Conservation (phyloP, 208 protist genomes). For the Dictyostelium gargantuum region DNA sequence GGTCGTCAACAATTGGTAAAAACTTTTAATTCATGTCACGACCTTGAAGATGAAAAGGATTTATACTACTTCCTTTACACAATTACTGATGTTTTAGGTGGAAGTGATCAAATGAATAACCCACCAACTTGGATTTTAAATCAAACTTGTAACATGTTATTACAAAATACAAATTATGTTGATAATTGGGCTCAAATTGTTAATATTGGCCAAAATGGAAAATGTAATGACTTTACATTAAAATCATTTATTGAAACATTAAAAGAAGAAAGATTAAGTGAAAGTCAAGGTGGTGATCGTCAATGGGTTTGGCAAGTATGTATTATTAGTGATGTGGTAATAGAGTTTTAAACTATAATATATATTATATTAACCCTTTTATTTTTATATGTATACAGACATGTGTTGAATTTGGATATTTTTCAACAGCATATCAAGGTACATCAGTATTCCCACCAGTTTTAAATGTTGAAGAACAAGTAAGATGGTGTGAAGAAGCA, state of each 20-base stretch:
- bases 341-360: too few species aligned
- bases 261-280: background rate
- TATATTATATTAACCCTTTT: too few species aligned
- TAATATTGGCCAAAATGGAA: background rate
- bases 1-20: background rate
- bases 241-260: background rate
- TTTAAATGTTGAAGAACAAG: constrained; percentile 37
- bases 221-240: constrained; percentile 27
- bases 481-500: constrained; percentile 11
- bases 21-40: constrained; percentile 26
- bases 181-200: background rate
- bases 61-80: constrained; percentile 28
- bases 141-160: background rate
- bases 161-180: background rate
- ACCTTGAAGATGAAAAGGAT: background rate
- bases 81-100: constrained; percentile 1
- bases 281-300: background rate
- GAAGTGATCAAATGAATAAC: constrained; percentile 49
- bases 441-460: constrained; percentile 15
- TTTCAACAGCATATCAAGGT: constrained; percentile 2
- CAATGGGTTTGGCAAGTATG: too few species aligned
- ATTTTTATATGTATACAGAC: too few species aligned
- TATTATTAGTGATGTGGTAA: too few species aligned
- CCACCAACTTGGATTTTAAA: constrained; percentile 47
- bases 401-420: constrained; percentile 28